phyloP scores from a whole-genome alignment of 306 rosid species.

The Castanospermum australe region DNA sequence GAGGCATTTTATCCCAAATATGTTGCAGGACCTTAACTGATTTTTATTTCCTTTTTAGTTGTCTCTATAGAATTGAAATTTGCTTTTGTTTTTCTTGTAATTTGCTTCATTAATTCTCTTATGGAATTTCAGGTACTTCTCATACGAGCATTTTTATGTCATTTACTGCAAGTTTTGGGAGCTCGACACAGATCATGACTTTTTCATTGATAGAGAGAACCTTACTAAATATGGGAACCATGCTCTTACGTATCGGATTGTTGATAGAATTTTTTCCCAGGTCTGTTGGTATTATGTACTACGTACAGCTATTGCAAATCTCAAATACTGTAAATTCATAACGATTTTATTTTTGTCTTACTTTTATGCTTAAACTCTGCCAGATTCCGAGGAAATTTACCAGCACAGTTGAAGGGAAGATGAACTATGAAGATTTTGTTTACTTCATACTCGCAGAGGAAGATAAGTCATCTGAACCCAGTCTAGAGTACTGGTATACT shows the following conservation, averaged over 20 bases:
- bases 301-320: not conserved
- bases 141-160: slow-evolving; percentile 98
- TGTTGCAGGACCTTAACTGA: not conserved
- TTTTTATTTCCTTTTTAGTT: slow-evolving; percentile 9
- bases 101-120: slow-evolving; percentile 11
- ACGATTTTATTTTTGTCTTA: not conserved
- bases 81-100: not conserved
- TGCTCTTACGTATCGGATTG: slow-evolving; percentile 98
- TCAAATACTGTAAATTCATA: not conserved
- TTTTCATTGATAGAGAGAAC: slow-evolving; percentile 94
- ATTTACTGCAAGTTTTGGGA: slow-evolving; percentile 99
- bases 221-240: slow-evolving; percentile 99
- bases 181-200: slow-evolving; percentile 99
- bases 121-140: slow-evolving; percentile 66
- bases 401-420: slow-evolving; percentile 91
- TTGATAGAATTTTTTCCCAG: slow-evolving; percentile 99
- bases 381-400: slow-evolving; percentile 91
- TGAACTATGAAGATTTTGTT: slow-evolving; percentile 99
- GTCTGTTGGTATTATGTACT: slow-evolving; percentile 52
- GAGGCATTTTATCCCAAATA: slow-evolving; percentile 18
- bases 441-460: slow-evolving; percentile 97
- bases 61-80: not conserved
- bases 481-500: slow-evolving; percentile 95
- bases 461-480: slow-evolving; percentile 94
- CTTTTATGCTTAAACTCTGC: slow-evolving; percentile 21